Evolutionary conservation across 768 basidiomycete species (phyloP), one percentile per base, ranked within the genome.

Genomic region (Boletus patriciae): DNA sequence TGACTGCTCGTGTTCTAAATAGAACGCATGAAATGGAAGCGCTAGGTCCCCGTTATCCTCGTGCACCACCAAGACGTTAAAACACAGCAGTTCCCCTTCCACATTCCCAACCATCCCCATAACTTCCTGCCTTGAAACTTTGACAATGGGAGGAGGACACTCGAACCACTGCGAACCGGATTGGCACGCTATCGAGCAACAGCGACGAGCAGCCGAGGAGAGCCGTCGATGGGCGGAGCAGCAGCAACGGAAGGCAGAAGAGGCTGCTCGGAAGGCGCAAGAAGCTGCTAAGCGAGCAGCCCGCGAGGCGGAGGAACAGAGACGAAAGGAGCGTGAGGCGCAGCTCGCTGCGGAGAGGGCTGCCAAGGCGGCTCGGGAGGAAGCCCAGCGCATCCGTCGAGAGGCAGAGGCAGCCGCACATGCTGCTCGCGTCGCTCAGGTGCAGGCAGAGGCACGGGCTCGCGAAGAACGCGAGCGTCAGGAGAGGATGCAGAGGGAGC

Each of bases 61-160:
- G 41, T 6, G 23, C 43, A 4, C 27, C 31, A 27, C 6, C 18
- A 19, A 34, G 37, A 33, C 21, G 5, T 13, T 2, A 18, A 19
- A 46, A 6, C 27, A 16, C 38, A 19, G 21, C 36, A 37, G 9
- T 15, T 6, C n/a, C 29, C 18, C 21, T 45, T 50, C 18, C 23
- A 40, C 38, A 21, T 6, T 8, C 9, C 36, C 29, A 25, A 16
- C 44, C 23, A 18, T 7, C 3, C n/a, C 43, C 27, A 27, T n/a
- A 16, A 10, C 44, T 15, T 16, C 11, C 29, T n/a, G n/a, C n/a
- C n/a, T n/a, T n/a, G n/a, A n/a, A 27, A 0, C 19, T 6, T 11
- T 29, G 25, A 45, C 54, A 16, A 72, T 72, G 68, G 70, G 70
- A 13, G 68, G 63, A 19, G 57, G 59, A 11, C 62, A 66, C n/a